Base-by-base conservation (phyloP, 805 yeast genomes). In the Saturnispora zaruensis region DNA sequence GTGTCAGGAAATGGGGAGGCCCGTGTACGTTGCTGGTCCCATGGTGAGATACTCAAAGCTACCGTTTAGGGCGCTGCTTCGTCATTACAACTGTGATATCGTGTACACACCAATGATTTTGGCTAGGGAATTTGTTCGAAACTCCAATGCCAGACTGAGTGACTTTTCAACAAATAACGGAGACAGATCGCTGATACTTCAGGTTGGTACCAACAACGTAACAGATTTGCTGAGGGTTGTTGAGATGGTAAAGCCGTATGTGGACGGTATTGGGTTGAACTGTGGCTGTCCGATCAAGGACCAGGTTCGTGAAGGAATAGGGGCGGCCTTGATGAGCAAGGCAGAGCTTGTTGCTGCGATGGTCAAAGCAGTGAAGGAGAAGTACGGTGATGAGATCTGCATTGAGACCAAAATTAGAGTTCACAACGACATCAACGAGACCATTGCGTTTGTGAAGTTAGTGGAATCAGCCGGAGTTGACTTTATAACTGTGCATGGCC, bases 201-300 rank as follows among this genome's bases (percentile, higher is more conserved):
- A 93, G 68, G 86, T 91, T 16, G 99, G 98, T 4, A 83, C 84
- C 11, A 87, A 87, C 59, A 90, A 88, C 62, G 85, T 82, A 3
- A 77, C 80, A 9, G 98, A 93, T 65, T 68, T 93, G 47, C 63
- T 86, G 23, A 75, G 91, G 52, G 88, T 91, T 61, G 88, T 87
- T 4, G 88, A 85, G 48, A 81, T 93, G 89, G 79, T 90, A n/a
- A 78, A 78, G 51, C 96, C 96, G 0, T 87, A 79, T 61, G 90
- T 87, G 44, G 97, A 91, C 66, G 99, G 95, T 0, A 81, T 93
- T 40, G 97, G 98, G 0, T 74, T 93, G 51, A 93, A 93, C 70
- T 93, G 98, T 66, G 99, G 99, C 0, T 93, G 99, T 68, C 99
- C 99, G 1, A 89, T 93, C 46, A 84, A 83, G 54, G 98, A 91